Percentiles rank a stretch among this genome's conserved stretches.
These are phyloP conservation scores for Mucor plumbeus DNA, from an alignment of 371 early-diverging fungal genomes.

Conservation along the genomic window DNA sequence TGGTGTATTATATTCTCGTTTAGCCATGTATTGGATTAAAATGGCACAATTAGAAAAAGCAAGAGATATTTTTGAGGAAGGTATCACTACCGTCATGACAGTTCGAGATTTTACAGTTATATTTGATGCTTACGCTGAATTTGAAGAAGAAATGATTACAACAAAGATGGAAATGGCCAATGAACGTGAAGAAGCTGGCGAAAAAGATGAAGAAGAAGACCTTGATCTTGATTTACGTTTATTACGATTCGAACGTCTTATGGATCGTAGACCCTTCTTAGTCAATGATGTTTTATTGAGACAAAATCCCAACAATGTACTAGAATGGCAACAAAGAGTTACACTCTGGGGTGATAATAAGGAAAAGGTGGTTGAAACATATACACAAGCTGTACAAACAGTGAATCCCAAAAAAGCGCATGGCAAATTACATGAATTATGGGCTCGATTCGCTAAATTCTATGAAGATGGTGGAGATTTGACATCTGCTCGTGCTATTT, in stretches of 20 bases:
- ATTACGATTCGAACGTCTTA: slow-evolving; percentile 85
- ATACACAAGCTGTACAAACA: slow-evolving; percentile 76
- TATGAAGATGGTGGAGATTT: slow-evolving; percentile 74
- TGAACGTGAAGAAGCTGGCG: slow-evolving; percentile 59
- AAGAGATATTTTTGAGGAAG: slow-evolving; percentile 94
- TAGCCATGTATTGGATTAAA: slow-evolving; percentile 86
- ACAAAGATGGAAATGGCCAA: slow-evolving; percentile 79
- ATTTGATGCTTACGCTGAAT: slow-evolving; percentile 94
- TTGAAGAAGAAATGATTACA: slow-evolving; percentile 84
- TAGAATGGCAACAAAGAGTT: slow-evolving; percentile 91
- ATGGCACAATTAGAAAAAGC: slow-evolving; percentile 83
- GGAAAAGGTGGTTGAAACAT: slow-evolving; percentile 74
- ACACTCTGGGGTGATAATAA: slow-evolving; percentile 70
- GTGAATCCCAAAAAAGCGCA: slow-evolving; percentile 84
- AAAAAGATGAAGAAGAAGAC: slow-evolving; percentile 60
- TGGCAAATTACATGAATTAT: slow-evolving; percentile 81
- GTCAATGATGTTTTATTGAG: slow-evolving; percentile 93
- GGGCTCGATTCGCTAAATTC: slow-evolving; percentile 85
- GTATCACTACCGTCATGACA: slow-evolving; percentile 78
- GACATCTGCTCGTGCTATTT: slow-evolving; percentile 76
- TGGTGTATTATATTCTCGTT: slow-evolving; percentile 86
- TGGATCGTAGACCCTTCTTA: slow-evolving; percentile 93
- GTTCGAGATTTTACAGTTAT: slow-evolving; percentile 96
- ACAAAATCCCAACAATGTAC: slow-evolving; percentile 91
- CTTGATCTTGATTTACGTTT: slow-evolving; percentile 85